phyloP scores from a whole-genome alignment of 2,329 filamentous ascomycete genomes.

The Fusarium liriodendri region DNA sequence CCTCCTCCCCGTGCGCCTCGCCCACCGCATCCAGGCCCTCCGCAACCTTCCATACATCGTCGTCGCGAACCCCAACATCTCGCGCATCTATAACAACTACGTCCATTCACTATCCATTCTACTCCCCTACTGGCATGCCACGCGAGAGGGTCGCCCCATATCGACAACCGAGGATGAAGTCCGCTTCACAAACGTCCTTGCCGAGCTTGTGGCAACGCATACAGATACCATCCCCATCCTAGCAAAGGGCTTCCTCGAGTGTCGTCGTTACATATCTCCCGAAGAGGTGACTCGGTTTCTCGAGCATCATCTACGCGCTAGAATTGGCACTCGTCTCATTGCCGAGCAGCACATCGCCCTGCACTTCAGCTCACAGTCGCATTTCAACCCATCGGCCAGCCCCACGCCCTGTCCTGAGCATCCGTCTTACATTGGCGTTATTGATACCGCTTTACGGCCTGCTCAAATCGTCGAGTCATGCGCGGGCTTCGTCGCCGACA shows the following conservation, averaged over 20 bases:
- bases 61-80: conserved; percentile 96
- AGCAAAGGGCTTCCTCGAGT: conserved; percentile 92
- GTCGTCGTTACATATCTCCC: conserved; percentile 86
- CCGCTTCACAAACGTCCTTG: conserved; percentile 90
- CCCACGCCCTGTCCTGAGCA: conserved; percentile 63
- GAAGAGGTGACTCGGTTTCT: conserved; percentile 89
- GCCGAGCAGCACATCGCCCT: conserved; percentile 97
- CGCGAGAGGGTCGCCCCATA: conserved; percentile 50
- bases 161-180: conserved; percentile 85
- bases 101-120: conserved; percentile 91
- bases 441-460: conserved; percentile 89
- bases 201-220: conserved; percentile 95
- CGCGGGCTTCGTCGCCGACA: conserved; percentile 91
- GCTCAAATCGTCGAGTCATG: conserved; percentile 85
- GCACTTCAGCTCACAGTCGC: conserved; percentile 78
- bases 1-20: conserved; percentile 90
- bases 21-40: conserved; percentile 91
- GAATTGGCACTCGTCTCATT: conserved; percentile 93
- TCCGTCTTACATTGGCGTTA: conserved; percentile 88
- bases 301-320: conserved; percentile 91
- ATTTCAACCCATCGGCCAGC: conserved; percentile 67
- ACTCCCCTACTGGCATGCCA: conserved; percentile 78
- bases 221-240: conserved; percentile 94
- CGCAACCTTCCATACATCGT: conserved; percentile 97
- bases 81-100: conserved; percentile 95